These are phyloP conservation scores for Malus domestica DNA, from an alignment of 306 rosid species.

Conservation along the genomic window ASM211411v1 NC_041799.1:13101001-13101500, in stretches of 20 bases:
- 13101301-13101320: neutral
- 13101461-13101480: conserved; percentile 98
- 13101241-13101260: conserved; percentile 17
- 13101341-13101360: neutral
- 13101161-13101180: conserved; percentile 86
- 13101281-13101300: neutral
- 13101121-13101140: neutral
- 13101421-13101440: conserved; percentile 95
- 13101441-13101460: conserved; percentile 91
- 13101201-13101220: conserved; percentile 96
- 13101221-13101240: conserved; percentile 92
- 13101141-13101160: conserved; percentile 61
- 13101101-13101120: neutral
- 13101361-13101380: neutral
- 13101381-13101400: neutral
- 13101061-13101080: neutral
- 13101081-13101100: neutral
- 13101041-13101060: neutral
- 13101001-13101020: neutral
- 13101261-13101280: conserved; percentile 12
- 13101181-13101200: conserved; percentile 92
- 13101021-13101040: neutral
- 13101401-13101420: conserved; percentile 16
- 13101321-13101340: neutral
- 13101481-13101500: conserved; percentile 89